Base-by-base conservation (phyloP, 208 protist genomes). In the Wallacemonas rigidus region DNA sequence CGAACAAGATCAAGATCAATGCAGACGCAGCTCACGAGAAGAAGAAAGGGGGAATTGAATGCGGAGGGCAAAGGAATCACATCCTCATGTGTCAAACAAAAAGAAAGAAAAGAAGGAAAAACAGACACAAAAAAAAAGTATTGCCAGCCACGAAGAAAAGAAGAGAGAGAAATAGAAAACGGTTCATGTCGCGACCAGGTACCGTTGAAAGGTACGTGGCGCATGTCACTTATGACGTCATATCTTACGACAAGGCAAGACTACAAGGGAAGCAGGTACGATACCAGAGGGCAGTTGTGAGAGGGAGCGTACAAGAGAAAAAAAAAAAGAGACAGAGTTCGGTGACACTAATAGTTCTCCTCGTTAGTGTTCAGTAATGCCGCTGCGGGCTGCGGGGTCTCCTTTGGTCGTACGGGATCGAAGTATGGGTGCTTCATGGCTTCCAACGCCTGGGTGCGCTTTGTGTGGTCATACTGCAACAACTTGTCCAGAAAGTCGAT, bases 381-480 rank as follows among this genome's bases (percentile, higher is more conserved):
- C 11, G 57, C 43, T 12, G 6, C 60, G 45, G 36, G 12, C n/a
- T 40, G 14, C 7, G 69, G 58, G 5, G 9, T 63, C 40, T 51
- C 62, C 53, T 85, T 80, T 17, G 79, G 78, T 26, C 94, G 85
- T 7, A 99, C 84, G 7, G 94, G 87, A 71, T 97, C 95, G 82
- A 99, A 99, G 77, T 99, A 99, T 7, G 98, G 96, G 80, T 99
- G 99, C 48, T 95, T 81, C 91, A 99, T 98, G 2, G 99, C 99
- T 85, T 99, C 99, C 51, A 91, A 79, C 5, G 98, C 98, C 36
- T 99, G 99, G 26, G 99, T 90, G 45, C 99, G 92, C 72, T 98
- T 84, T 57, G 94, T 85, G 76, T 99, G 98, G 79, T 99, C 98
- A 82, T 99, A 99, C 53, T 95, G 87, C 15, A 99, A 89, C 17